Conservation (phyloP, 139 green algal genomes). For the Closterium sp. region DNA sequence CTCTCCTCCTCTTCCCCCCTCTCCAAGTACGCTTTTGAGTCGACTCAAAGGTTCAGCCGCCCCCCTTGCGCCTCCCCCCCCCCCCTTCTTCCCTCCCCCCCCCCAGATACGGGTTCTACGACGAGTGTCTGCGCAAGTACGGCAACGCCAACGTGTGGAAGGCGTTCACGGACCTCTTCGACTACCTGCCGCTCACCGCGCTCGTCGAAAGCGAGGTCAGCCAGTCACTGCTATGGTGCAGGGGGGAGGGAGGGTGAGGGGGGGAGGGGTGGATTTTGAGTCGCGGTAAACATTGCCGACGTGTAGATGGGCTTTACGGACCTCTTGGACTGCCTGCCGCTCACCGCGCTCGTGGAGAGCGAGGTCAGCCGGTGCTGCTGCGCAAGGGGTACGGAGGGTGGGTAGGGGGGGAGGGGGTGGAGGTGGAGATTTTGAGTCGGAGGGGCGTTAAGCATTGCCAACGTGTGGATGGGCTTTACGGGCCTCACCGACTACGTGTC, state of each 20-base stretch:
- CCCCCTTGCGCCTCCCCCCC: neutral
- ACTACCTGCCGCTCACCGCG: conserved; percentile 95
- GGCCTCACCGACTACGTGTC: conserved; percentile 98
- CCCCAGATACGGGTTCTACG: conserved; percentile 87
- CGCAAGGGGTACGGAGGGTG: neutral
- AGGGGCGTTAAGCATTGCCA: conserved; percentile 81
- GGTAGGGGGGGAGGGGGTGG: neutral
- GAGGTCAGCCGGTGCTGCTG: neutral
- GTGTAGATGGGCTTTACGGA: conserved; percentile 87
- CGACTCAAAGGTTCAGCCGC: neutral
- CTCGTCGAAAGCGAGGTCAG: conserved; percentile 62
- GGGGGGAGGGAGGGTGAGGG: no score
- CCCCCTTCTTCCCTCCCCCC: neutral
- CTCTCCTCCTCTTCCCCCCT: neutral
- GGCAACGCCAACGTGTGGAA: conserved; percentile 93
- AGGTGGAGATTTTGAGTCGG: neutral
- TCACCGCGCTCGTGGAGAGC: conserved; percentile 81
- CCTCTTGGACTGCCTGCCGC: conserved; percentile 97
- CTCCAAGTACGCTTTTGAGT: no score
- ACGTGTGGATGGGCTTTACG: conserved; percentile 85
- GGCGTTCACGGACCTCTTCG: conserved; percentile 89
- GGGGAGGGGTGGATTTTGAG: neutral
- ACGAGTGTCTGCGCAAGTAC: conserved; percentile 96
- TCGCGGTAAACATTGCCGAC: conserved; percentile 81
- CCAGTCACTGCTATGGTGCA: neutral